A percentile compares a stretch with the other conserved stretches of the same genome.
Evolutionary conservation across 164 flowering plant genomes (phyloP).

Genomic region (Piper betle): DNA sequence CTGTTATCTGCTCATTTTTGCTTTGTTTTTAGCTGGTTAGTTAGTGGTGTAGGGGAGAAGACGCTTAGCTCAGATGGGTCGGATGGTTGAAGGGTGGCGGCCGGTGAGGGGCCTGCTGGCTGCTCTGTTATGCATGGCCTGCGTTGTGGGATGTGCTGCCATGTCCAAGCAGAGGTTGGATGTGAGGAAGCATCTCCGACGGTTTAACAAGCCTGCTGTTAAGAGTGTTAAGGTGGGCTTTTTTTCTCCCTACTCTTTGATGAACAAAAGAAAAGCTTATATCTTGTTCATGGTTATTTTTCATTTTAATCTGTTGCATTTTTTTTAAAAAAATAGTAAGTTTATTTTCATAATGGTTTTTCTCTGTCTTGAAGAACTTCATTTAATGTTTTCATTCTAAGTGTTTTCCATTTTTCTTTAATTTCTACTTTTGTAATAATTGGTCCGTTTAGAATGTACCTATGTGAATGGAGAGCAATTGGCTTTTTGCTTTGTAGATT

Average conservation of each 20-base stretch:
- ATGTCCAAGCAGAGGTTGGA: conserved; percentile 54
- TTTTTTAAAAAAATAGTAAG: background rate
- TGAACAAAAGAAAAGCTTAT: background rate
- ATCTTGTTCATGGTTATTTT: background rate
- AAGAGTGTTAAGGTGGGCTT: conserved; percentile 50
- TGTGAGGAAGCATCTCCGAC: conserved; percentile 63
- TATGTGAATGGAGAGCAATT: background rate
- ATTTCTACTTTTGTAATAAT: background rate
- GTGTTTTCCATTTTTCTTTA: too few species aligned
- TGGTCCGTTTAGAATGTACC: background rate
- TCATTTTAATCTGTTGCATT: background rate
- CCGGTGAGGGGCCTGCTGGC: conserved; percentile 5
- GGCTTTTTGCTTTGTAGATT: background rate
- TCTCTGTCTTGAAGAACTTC: background rate
- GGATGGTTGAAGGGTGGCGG: conserved; percentile 6
- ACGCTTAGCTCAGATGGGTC: background rate
- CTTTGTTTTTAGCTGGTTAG: background rate
- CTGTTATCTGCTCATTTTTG: background rate
- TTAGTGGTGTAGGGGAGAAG: background rate
- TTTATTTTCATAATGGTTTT: background rate
- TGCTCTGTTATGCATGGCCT: conserved; percentile 9
- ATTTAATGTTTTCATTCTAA: background rate
- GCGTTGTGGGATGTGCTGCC: conserved; percentile 15
- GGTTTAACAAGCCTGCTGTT: conserved; percentile 66
- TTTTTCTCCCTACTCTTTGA: background rate